Percentiles rank a stretch among this genome's conserved stretches.
These are phyloP conservation scores for Thraustochytrium sp. DNA, from an alignment of 352 stramenopile genomes.

Conservation along the genomic window DNA sequence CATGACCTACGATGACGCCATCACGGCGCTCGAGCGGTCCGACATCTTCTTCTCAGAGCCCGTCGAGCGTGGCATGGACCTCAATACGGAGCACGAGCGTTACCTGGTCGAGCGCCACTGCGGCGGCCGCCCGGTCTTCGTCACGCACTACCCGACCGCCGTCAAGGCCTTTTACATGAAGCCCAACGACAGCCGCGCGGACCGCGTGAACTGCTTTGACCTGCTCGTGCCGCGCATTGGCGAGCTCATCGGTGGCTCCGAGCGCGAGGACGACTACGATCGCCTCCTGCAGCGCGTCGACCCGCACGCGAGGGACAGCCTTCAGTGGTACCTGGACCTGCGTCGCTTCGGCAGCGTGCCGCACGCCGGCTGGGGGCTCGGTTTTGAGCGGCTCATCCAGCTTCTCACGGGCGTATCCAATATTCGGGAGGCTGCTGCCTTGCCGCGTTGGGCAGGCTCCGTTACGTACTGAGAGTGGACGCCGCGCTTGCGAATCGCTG, in stretches of 20 bases:
- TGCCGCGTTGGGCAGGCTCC: conserved; percentile 77
- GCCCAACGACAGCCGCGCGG: conserved; percentile 83
- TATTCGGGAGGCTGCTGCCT: conserved; percentile 95
- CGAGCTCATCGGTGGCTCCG: conserved; percentile 92
- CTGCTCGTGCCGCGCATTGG: conserved; percentile 77
- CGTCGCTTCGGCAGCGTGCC: conserved; percentile 91
- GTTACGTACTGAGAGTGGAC: conserved; percentile 29
- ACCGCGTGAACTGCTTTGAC: conserved; percentile 89
- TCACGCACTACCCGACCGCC: conserved; percentile 94
- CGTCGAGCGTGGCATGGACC: conserved; percentile 87
- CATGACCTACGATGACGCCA: conserved; percentile 89
- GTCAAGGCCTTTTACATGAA: conserved; percentile 99
- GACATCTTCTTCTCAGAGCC: conserved; percentile 62
- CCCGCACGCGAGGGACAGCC: background rate
- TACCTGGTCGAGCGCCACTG: conserved; percentile 76
- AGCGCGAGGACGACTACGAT: conserved; percentile 83
- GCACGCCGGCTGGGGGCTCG: conserved; percentile 93
- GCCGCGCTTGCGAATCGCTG: too few relatives aligned
- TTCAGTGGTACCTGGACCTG: conserved; percentile 97
- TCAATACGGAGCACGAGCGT: conserved; percentile 93
- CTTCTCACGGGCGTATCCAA: conserved; percentile 97
- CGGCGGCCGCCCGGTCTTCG: conserved; percentile 75
- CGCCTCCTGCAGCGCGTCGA: conserved; percentile 56
- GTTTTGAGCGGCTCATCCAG: conserved; percentile 94
- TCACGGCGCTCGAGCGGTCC: conserved; percentile 79